A percentile compares a stretch with the other conserved stretches of the same genome.
Evolutionary conservation across 371 early-diverging fungal species (phyloP).

Genomic region (Homolaphlyctis polyrhiza): DNA sequence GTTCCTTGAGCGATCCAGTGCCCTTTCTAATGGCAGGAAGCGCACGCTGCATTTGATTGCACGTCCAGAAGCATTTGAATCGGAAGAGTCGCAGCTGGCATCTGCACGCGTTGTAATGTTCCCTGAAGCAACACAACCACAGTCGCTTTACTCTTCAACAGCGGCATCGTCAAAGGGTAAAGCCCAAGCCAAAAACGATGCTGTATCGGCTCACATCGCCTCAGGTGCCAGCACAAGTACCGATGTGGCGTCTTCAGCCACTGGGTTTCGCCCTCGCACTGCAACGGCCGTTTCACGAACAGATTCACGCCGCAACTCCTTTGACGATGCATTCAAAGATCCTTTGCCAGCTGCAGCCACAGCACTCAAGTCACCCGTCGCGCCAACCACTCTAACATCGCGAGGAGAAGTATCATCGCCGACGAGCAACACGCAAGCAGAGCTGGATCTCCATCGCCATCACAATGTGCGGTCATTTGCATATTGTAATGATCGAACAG

Average conservation of each 20-base stretch:
- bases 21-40: not conserved
- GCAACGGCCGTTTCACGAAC: not conserved
- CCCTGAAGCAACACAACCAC: too few relatives aligned
- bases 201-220: not conserved
- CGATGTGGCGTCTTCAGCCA: too few relatives aligned
- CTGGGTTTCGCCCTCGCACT: too few relatives aligned
- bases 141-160: not conserved
- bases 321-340: slow-evolving; percentile 27
- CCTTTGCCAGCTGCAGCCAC: not conserved
- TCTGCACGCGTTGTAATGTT: too few relatives aligned
- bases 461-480: slow-evolving; percentile 19
- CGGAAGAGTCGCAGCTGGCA: too few relatives aligned
- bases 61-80: slow-evolving; percentile 24
- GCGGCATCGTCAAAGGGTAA: not conserved
- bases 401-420: not conserved
- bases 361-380: too few relatives aligned
- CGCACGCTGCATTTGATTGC: slow-evolving; percentile 21
- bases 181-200: not conserved
- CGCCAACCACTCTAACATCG: too few relatives aligned
- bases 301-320: slow-evolving; percentile 20
- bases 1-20: not conserved
- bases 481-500: slow-evolving; percentile 12
- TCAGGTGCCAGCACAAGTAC: too few relatives aligned
- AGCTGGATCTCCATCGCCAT: slow-evolving; percentile 5
- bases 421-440: not conserved